Evolutionary conservation across 805 yeast species (phyloP).

Genomic region (Yamadazyma phyllophila): DNA sequence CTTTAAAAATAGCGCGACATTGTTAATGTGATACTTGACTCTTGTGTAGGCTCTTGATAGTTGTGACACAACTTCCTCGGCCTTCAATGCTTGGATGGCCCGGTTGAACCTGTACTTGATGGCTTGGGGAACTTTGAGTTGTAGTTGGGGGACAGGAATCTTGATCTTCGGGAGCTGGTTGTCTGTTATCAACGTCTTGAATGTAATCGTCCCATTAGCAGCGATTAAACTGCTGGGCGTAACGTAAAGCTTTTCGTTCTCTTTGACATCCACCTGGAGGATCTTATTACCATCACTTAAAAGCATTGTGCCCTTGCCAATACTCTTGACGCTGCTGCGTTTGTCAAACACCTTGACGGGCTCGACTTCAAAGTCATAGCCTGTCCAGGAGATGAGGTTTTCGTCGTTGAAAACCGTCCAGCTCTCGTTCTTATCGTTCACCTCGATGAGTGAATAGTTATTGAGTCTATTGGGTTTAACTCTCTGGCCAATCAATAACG

Average conservation of each 20-base stretch:
- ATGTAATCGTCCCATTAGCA: conserved; percentile 14
- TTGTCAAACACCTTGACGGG: conserved; percentile 18
- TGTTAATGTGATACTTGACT: conserved; percentile 4
- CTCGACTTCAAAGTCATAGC: conserved; percentile 28
- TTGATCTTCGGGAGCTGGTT: conserved; percentile 4
- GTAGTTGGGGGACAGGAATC: background rate
- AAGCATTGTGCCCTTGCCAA: conserved; percentile 42
- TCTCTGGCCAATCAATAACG: conserved; percentile 32
- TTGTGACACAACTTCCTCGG: background rate
- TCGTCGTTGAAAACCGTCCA: conserved; percentile 42
- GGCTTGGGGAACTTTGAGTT: background rate
- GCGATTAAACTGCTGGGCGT: conserved; percentile 43
- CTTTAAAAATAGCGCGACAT: conserved; percentile 10
- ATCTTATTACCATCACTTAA: conserved; percentile 40
- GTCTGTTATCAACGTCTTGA: conserved; percentile 7
- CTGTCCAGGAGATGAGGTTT: conserved; percentile 48
- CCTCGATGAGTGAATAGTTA: conserved; percentile 36
- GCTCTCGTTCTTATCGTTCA: conserved; percentile 34
- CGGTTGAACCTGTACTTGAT: background rate
- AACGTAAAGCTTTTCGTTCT: conserved; percentile 38
- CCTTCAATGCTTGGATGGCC: background rate
- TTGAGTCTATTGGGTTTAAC: conserved; percentile 15
- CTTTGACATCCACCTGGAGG: conserved; percentile 30
- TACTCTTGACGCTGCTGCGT: conserved; percentile 24
- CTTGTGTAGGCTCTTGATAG: background rate